Evolutionary conservation across 495 filamentous ascomycete genomes (phyloP), one percentile per base, ranked within the genome.

Genomic region (Parachaetomium inaequale): DNA sequence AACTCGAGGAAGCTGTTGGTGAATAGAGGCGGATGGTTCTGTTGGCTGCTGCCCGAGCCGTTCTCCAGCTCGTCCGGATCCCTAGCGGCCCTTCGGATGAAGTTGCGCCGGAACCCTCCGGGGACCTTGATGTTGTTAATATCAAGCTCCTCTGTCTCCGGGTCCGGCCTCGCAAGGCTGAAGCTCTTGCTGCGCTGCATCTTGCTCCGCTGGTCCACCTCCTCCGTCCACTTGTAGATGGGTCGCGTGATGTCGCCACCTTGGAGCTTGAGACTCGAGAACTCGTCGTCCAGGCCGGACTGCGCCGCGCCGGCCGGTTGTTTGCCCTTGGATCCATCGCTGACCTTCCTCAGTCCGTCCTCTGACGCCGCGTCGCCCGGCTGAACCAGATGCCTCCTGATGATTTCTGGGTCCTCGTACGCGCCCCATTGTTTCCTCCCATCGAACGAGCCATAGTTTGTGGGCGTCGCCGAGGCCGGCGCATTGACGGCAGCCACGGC

Each of bases 1-100:
- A 98, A 98, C 71, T 98, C 95, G 47, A 97, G 84, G 68, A 98
- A 98, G 74, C 88, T 98, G 65, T 75, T 90, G 14, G 94, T 95
- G 47, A 96, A 84, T 17, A 96, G 85, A 26, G 80, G 81, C 10
- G 63, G 54, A 28, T 73, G 75, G 21, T 64, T 55, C 54, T 63
- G n/a, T n/a, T n/a, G 67, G 54, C 70, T 69, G 12, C 74, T 59
- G 38, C 74, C 72, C 26, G 72, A 71, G 62, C 74, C 72, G 60
- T 75, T 59, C 57, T 75, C 82, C 31, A 82, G 72, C 5, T 74
- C 71, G 63, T 82, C 79, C 29, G 76, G 67, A 56, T 86, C 88
- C 10, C 75, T 82, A 19, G 79, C 89, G 10, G 84, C 79, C 59
- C 90, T 79, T 38, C 92, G 82, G 11, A 98, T 75, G 65, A 88